Evolutionary conservation across 495 filamentous ascomycete species (phyloP).

Genomic region (Penicillium chermesinum): DNA sequence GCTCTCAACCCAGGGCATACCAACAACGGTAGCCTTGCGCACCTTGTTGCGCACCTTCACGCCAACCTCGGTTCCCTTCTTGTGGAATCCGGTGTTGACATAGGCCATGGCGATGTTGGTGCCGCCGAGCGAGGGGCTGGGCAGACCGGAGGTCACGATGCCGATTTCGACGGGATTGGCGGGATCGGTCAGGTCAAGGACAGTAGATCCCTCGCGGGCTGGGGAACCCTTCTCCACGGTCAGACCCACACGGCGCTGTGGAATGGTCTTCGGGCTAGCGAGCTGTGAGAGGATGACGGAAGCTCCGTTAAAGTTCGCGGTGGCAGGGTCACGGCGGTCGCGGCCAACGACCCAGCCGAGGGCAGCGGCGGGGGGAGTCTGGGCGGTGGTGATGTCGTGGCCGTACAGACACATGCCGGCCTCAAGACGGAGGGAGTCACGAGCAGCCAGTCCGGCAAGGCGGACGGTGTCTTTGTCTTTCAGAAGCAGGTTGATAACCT

Average conservation of each 20-base stretch:
- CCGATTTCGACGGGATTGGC: conserved; percentile 45
- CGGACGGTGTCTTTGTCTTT: conserved; percentile 56
- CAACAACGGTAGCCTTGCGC: conserved; percentile 72
- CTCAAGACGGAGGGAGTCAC: conserved; percentile 89
- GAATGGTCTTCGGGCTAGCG: conserved; percentile 61
- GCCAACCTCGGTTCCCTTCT: conserved; percentile 77
- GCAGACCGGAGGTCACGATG: conserved; percentile 83
- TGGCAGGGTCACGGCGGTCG: conserved; percentile 53
- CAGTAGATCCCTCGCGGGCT: conserved; percentile 81
- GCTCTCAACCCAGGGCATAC: conserved; percentile 89
- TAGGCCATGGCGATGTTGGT: conserved; percentile 98
- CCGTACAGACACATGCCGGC: conserved; percentile 98
- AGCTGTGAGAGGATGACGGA: conserved; percentile 68
- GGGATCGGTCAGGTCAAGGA: conserved; percentile 59
- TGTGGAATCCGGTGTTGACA: conserved; percentile 74
- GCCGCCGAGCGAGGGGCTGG: conserved; percentile 74
- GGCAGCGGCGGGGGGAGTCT: conserved; percentile 79
- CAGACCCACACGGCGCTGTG: conserved; percentile 72
- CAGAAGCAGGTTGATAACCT: conserved; percentile 61
- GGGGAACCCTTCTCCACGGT: conserved; percentile 77
- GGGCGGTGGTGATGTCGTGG: conserved; percentile 87
- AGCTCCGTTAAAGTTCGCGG: conserved; percentile 68
- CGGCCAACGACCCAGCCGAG: conserved; percentile 83
- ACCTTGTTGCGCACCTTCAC: conserved; percentile 77
- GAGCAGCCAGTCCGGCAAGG: conserved; percentile 81